Evolutionary conservation across 768 basidiomycete genomes (phyloP).

Genomic region (Trametes maxima): DNA sequence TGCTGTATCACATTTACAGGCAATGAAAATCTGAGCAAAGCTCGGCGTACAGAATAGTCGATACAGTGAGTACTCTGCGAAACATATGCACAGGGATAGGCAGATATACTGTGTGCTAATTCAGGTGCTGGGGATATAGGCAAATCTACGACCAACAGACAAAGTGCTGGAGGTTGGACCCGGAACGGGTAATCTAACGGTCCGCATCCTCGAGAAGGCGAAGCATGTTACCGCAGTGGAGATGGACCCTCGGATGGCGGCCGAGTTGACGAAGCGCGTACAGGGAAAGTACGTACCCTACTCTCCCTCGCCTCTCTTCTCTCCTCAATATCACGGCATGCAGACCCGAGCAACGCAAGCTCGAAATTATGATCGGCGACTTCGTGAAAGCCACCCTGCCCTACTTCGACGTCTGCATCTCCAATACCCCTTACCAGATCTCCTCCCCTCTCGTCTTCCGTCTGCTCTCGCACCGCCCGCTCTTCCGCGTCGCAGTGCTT

Average conservation of each 20-base stretch:
- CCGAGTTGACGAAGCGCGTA: constrained; percentile 94
- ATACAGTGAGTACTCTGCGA: constrained; percentile 45
- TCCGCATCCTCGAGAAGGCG: constrained; percentile 89
- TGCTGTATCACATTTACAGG: constrained; percentile 11
- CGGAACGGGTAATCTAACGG: constrained; percentile 95
- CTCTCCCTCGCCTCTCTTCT: not conserved
- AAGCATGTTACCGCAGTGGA: constrained; percentile 94
- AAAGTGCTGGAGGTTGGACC: constrained; percentile 97
- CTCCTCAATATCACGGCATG: not conserved
- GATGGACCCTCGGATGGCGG: constrained; percentile 99
- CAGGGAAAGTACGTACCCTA: constrained; percentile 86
- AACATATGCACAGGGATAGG: no score
- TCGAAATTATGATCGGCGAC: constrained; percentile 95
- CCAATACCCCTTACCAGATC: constrained; percentile 99
- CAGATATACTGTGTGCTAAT: not conserved
- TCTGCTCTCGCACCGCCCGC: constrained; percentile 91
- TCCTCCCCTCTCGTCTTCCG: constrained; percentile 98
- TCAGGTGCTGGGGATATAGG: constrained; percentile 45
- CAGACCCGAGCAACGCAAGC: constrained; percentile 93
- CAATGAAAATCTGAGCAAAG: not conserved
- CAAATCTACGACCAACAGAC: constrained; percentile 90
- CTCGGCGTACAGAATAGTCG: constrained; percentile 51
- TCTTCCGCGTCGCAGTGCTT: constrained; percentile 92
- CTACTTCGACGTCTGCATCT: constrained; percentile 99
- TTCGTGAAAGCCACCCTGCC: constrained; percentile 98